Base-by-base conservation (phyloP, 139 green algal genomes). In the Ostreobium quekettii region DNA sequence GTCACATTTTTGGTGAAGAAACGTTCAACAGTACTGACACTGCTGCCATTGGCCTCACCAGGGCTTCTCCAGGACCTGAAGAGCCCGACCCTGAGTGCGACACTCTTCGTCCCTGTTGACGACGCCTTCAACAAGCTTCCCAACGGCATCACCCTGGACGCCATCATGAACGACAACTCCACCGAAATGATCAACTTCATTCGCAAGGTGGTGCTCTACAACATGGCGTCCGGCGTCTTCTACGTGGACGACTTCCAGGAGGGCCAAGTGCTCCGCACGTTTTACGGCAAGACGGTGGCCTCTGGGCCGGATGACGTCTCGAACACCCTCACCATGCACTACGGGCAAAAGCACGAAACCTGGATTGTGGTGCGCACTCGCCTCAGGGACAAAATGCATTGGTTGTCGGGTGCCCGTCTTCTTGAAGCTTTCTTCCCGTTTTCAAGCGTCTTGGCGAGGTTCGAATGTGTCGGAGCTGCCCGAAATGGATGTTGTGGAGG, bases 181-280 rank as follows among this genome's bases (percentile, higher is more conserved):
- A 62, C 33, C 33, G 7, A n/a, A 8, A 62, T 11, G 7, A 62
- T 32, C 53, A 62, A 62, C 53, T 62, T 62, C 53, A 62, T 62
- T 29, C 15, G 53, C n/a, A 62, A 62, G 19, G 7, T 62, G 19
- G 33, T 62, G 15, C n/a, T 62, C 19, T 62, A 35, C 53, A 62
- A 62, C 53, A 62, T 62, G 15, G 53, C 33, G 29, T 29, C 53
- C 33, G 53, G 53, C 7, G 8, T n/a, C 7, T 62, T 36, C 53
- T 8, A 11, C 7, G 8, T 26, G 15, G n/a, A 62, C n/a, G 53
- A 62, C 19, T 62, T 62, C 19, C 7, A 62, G n/a, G n/a, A 62
- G 29, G 53, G n/a, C 11, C 53, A 36, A 7, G n/a, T 62, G 15
- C n/a, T 62, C n/a, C 7, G 33, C 7, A 32, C 53, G 15, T 62